phyloP scores from a whole-genome alignment of 2,329 filamentous ascomycete species.

The Ceratocystis huliohia region DNA sequence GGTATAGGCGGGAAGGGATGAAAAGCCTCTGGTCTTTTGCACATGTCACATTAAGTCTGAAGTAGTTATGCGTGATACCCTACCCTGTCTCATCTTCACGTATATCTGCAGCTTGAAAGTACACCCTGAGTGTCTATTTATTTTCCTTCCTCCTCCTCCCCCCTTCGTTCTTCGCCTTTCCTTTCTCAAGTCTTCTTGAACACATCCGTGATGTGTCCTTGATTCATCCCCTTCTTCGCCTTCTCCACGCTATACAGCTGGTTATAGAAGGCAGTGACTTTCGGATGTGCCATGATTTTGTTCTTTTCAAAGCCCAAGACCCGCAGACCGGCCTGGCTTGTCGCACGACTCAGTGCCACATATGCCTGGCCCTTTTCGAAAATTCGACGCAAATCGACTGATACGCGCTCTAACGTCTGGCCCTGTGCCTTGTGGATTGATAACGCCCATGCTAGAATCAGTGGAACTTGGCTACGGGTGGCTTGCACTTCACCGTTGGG shows the following conservation, averaged over 20 bases:
- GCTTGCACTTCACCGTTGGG: conserved; percentile 90
- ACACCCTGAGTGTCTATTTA: background rate
- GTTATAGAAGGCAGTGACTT: conserved; percentile 73
- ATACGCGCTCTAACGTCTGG: conserved; percentile 84
- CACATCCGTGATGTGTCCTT: conserved; percentile 16
- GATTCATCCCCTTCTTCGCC: conserved; percentile 25
- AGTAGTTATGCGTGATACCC: too few species aligned
- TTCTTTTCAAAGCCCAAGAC: conserved; percentile 76
- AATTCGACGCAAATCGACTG: conserved; percentile 80
- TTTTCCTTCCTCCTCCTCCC: background rate
- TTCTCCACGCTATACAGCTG: conserved; percentile 64
- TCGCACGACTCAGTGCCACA: conserved; percentile 87
- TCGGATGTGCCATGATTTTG: conserved; percentile 89
- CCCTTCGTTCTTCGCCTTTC: background rate
- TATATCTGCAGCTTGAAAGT: too few species aligned
- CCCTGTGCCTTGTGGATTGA: conserved; percentile 98
- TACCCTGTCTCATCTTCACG: too few species aligned
- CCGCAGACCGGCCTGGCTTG: conserved; percentile 72
- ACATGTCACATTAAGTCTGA: too few species aligned
- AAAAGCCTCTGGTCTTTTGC: too few species aligned
- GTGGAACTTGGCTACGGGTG: conserved; percentile 65
- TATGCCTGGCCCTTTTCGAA: conserved; percentile 98
- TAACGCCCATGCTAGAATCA: conserved; percentile 92
- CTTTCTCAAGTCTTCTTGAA: conserved; percentile 10
- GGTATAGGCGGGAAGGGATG: too few species aligned